These are phyloP conservation scores for Aspergillus bridgeri DNA, from an alignment of 495 filamentous ascomycete species.

Conservation along the genomic window DNA sequence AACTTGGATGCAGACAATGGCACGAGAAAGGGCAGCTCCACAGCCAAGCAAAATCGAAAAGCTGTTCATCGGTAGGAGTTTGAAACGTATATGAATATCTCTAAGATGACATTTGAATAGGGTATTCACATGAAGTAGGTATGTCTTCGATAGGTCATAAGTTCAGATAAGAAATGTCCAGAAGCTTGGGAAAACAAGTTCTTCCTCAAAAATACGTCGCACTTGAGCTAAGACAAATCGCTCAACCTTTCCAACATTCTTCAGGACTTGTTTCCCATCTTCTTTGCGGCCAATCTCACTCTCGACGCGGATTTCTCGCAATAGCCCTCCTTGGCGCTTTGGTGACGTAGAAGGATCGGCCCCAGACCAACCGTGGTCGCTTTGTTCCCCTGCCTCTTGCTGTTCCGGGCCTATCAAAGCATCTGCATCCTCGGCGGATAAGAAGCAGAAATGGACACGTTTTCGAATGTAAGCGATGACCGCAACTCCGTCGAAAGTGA, in stretches of 20 bases:
- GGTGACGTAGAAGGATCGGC: slow-evolving; percentile 19
- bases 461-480: slow-evolving; percentile 86
- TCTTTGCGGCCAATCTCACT: slow-evolving; percentile 94
- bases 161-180: slow-evolving; percentile 96
- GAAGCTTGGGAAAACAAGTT: slow-evolving; percentile 96
- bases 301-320: slow-evolving; percentile 92
- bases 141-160: background rate
- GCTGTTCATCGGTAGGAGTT: background rate
- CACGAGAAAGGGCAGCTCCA: background rate
- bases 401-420: slow-evolving; percentile 56
- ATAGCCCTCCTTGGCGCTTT: slow-evolving; percentile 63
- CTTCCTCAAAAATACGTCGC: slow-evolving; percentile 93
- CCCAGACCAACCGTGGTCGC: slow-evolving; percentile 12
- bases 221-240: slow-evolving; percentile 96
- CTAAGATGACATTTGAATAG: background rate
- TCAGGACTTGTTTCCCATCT: slow-evolving; percentile 86
- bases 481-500: slow-evolving; percentile 92
- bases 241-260: slow-evolving; percentile 98
- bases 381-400: slow-evolving; percentile 34
- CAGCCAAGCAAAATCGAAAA: no score
- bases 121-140: background rate
- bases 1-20: background rate
- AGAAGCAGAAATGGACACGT: slow-evolving; percentile 80
- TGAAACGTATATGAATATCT: background rate
- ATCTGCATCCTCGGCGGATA: slow-evolving; percentile 81